Evolutionary conservation across 495 filamentous ascomycete species (phyloP), one percentile per base, ranked within the genome.

Genomic region (Clohesyomyces aquaticus): DNA sequence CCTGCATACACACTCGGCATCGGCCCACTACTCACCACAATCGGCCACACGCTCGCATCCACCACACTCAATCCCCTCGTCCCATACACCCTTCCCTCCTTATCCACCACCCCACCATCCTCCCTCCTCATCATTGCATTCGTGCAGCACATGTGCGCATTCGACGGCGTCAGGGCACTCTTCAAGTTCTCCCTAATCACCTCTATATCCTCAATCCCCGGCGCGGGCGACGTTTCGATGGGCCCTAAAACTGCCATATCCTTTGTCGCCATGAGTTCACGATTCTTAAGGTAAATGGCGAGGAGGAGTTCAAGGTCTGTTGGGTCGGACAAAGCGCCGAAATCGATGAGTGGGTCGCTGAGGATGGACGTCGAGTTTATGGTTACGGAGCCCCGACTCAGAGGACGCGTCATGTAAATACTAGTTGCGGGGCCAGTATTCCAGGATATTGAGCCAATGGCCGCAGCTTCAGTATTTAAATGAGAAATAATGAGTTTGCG

Each of bases 81-180:
- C 12, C 61, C 61, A 41, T 65, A 59, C 2, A 65, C 61, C 12
- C 35, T 48, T 19, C 35, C 25, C 23, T 65, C 14, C 9, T 42
- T 28, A 51, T 51, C 55, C 16, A 65, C 61, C 1, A 65, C 61
- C 2, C 61, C 54, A n/a, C 61, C 61, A n/a, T 51, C 27, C 23
- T 51, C 47, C 55, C 32, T 50, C 27, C 11, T 18, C 61, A 65
- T 51, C 61, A 65, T 65, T 21, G 55, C 27, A 25, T 28, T 38
- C 3, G 61, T 58, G 22, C 61, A 65, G 43, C 61, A 65, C 55
- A 61, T 25, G 26, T 65, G 61, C 1, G 61, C 61, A 45, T 59
- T 65, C 10, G 22, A 27, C 1, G 61, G 54, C n/a, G n/a, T 8
- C 27, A 59, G 19, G 0, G 27, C n/a, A 6, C 9, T 26, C 35